phyloP scores from a whole-genome alignment of 768 basidiomycete species.

The Suillus subaureus region DNA sequence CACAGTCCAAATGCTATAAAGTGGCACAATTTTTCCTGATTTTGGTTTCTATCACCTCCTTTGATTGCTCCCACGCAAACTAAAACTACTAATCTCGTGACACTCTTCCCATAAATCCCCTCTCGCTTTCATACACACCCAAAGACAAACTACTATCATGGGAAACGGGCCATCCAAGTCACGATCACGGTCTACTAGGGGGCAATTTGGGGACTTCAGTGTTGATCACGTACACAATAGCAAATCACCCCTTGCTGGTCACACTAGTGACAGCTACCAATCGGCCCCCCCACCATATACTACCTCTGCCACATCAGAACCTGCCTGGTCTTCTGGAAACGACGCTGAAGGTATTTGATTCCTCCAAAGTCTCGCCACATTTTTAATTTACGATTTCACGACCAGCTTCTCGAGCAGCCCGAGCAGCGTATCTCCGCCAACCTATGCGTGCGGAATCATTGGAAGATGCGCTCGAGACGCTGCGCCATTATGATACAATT shows the following conservation, averaged over 20 bases:
- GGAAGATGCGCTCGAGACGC: slow-evolving; percentile 35
- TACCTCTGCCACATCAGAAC: slow-evolving; percentile 8
- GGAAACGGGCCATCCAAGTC: slow-evolving; percentile 18
- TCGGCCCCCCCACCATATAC: slow-evolving; percentile 29
- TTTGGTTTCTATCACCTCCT: background rate
- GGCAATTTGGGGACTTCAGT: slow-evolving; percentile 12
- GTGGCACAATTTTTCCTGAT: background rate
- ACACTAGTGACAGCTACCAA: background rate
- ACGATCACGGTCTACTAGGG: slow-evolving; percentile 2
- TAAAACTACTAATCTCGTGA: too few species aligned
- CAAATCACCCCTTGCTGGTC: background rate
- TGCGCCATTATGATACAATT: slow-evolving; percentile 56
- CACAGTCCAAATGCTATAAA: background rate
- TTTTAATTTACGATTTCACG: slow-evolving; percentile 26
- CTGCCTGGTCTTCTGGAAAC: slow-evolving; percentile 10
- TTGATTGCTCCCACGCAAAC: background rate
- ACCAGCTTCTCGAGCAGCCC: slow-evolving; percentile 16
- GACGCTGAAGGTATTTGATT: slow-evolving; percentile 21
- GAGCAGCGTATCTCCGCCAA: slow-evolving; percentile 14
- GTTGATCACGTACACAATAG: slow-evolving; percentile 8
- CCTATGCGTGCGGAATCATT: slow-evolving; percentile 29
- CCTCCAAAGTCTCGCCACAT: slow-evolving; percentile 22
- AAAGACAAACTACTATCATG: slow-evolving; percentile 13
- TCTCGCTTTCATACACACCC: background rate
- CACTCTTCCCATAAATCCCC: background rate